Percentiles rank a stretch among this genome's conserved stretches.
Evolutionary conservation across 805 yeast genomes (phyloP).

Genomic region (Lachancea kluyveri): DNA sequence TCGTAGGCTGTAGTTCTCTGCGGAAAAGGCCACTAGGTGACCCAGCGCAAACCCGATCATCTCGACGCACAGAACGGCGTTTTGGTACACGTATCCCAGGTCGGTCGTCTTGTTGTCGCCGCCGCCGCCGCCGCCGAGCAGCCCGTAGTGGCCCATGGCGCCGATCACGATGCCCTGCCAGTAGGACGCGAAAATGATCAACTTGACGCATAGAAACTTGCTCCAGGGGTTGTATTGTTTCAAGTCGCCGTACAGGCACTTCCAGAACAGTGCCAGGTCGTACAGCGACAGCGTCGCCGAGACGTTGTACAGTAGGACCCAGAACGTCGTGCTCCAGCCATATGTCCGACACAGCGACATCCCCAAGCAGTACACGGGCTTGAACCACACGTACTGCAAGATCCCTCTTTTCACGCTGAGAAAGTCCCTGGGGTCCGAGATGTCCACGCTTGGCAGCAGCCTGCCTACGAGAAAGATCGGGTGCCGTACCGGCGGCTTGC

Average conservation of each 20-base stretch:
- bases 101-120: slow-evolving; percentile 31
- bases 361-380: slow-evolving; percentile 70
- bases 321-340: slow-evolving; percentile 45
- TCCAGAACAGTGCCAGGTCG: slow-evolving; percentile 88
- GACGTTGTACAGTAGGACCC: slow-evolving; percentile 69
- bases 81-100: slow-evolving; percentile 60
- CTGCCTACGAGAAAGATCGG: slow-evolving; percentile 45
- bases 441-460: slow-evolving; percentile 58
- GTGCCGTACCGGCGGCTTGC: slow-evolving; percentile 65
- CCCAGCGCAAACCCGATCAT: slow-evolving; percentile 79
- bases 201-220: slow-evolving; percentile 86
- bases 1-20: slow-evolving; percentile 58
- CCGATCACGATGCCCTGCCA: slow-evolving; percentile 83
- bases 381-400: slow-evolving; percentile 91
- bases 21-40: slow-evolving; percentile 84
- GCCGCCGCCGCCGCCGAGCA: slow-evolving; percentile 31
- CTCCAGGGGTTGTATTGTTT: slow-evolving; percentile 82
- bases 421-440: slow-evolving; percentile 80
- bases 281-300: slow-evolving; percentile 80
- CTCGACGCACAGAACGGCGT: slow-evolving; percentile 75
- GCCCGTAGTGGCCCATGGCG: slow-evolving; percentile 42
- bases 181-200: slow-evolving; percentile 93
- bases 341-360: slow-evolving; percentile 39
- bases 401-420: slow-evolving; percentile 75
- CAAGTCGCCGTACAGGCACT: slow-evolving; percentile 72